These are phyloP conservation scores for Naematelia aurantialba DNA, from an alignment of 768 basidiomycete species.

Conservation along the genomic window DNA sequence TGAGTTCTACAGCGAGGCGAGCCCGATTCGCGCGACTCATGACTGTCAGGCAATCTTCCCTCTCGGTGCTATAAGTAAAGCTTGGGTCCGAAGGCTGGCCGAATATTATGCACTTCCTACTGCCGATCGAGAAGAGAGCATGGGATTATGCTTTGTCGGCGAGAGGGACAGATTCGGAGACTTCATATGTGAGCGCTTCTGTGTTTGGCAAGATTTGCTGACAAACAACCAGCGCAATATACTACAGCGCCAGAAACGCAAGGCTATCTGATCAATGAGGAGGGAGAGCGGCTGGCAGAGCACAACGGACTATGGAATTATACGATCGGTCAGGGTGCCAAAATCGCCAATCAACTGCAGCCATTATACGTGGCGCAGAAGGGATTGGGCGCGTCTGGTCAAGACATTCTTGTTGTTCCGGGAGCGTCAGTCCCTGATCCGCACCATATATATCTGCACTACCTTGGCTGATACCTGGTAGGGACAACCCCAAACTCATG, in stretches of 20 bases:
- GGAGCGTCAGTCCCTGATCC: constrained; percentile 57
- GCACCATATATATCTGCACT: neutral
- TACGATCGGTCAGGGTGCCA: constrained; percentile 78
- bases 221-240: constrained; percentile 63
- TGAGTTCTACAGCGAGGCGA: constrained; percentile 17
- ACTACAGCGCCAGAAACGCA: constrained; percentile 50
- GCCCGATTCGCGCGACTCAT: neutral
- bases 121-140: constrained; percentile 74
- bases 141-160: constrained; percentile 93
- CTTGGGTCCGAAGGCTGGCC: constrained; percentile 70
- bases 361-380: constrained; percentile 74
- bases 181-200: constrained; percentile 62
- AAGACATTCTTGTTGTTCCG: constrained; percentile 72
- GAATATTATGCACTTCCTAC: constrained; percentile 62
- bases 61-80: constrained; percentile 64
- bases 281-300: constrained; percentile 58
- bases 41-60: constrained; percentile 65
- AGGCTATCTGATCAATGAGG: constrained; percentile 65
- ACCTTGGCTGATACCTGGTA: constrained; percentile 39
- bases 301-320: constrained; percentile 79
- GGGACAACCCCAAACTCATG: constrained; percentile 63
- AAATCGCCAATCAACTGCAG: constrained; percentile 60
- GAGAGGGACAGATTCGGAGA: constrained; percentile 66
- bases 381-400: constrained; percentile 54
- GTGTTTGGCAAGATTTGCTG: neutral